Percentiles rank a stretch among this genome's conserved stretches.
These are phyloP conservation scores for Crassisporium funariophilum DNA, from an alignment of 768 basidiomycete species.

Conservation along the genomic window DNA sequence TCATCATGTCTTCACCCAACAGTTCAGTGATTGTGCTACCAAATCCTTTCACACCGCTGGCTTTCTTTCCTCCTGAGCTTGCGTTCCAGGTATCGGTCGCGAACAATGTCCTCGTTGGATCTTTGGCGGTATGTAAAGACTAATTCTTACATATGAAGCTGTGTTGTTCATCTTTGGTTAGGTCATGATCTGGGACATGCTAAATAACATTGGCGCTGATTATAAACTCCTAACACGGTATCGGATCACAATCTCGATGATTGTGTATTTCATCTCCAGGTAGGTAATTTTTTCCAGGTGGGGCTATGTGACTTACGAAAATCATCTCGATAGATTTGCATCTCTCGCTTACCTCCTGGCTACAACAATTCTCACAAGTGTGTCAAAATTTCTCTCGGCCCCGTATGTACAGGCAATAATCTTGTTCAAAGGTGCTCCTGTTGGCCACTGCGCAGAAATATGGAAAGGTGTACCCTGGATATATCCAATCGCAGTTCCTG, in stretches of 20 bases:
- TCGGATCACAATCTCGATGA: slow-evolving; percentile 16
- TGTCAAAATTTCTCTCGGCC: not conserved
- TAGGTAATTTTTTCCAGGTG: not conserved
- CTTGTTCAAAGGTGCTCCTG: slow-evolving; percentile 4
- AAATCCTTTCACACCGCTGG: not conserved
- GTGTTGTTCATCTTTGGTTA: not conserved
- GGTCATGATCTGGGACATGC: not conserved
- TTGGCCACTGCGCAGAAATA: slow-evolving; percentile 2
- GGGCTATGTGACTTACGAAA: not conserved
- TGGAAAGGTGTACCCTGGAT: slow-evolving; percentile 7
- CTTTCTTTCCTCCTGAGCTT: not conserved
- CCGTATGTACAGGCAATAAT: slow-evolving; percentile 2
- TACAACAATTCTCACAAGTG: slow-evolving; percentile 9
- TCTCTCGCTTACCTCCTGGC: slow-evolving; percentile 8
- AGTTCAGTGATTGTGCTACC: not conserved
- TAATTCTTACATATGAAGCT: too few species aligned
- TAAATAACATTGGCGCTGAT: slow-evolving; percentile 9
- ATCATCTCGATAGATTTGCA: slow-evolving; percentile 1
- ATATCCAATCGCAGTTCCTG: slow-evolving; percentile 13
- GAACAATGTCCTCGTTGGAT: not conserved
- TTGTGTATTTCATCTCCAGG: slow-evolving; percentile 26
- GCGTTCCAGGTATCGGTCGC: not conserved
- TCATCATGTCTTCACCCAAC: too few species aligned
- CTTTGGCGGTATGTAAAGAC: not conserved
- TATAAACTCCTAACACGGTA: slow-evolving; percentile 19